Conservation (phyloP, 345 rosid genomes). For the Lepidium didymum region DNA sequence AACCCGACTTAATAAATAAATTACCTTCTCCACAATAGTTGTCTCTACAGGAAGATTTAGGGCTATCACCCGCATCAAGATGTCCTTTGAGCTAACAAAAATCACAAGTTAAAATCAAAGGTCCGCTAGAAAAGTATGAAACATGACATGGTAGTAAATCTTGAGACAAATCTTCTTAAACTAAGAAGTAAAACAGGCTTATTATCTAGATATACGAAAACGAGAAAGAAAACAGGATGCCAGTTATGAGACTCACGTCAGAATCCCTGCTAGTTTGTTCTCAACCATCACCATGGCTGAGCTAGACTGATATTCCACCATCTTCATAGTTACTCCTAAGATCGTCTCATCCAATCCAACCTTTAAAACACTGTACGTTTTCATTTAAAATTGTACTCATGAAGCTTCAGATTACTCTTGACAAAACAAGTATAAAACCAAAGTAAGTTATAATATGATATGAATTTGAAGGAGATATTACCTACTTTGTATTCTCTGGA, state of each 20-base stretch:
- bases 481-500: constrained; percentile 97
- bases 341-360: constrained; percentile 79
- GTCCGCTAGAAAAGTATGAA: neutral
- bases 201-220: neutral
- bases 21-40: constrained; percentile 82
- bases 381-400: neutral
- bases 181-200: neutral
- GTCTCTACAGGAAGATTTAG: constrained; percentile 65
- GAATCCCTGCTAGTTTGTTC: constrained; percentile 72
- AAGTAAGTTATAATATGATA: neutral
- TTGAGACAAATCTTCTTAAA: neutral
- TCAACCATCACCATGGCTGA: constrained; percentile 73
- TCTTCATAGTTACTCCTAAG: constrained; percentile 59
- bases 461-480: constrained; percentile 43
- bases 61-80: constrained; percentile 87
- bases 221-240: neutral
- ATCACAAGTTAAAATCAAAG: constrained; percentile 6
- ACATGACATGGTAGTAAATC: neutral
- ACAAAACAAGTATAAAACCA: neutral
- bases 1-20: neutral
- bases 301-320: constrained; percentile 69
- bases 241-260: constrained; percentile 56
- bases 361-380: constrained; percentile 59
- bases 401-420: neutral
- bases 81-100: constrained; percentile 80